Conservation (phyloP, 192 early-diverging fungal genomes). For the Mortierella alpina region DNA sequence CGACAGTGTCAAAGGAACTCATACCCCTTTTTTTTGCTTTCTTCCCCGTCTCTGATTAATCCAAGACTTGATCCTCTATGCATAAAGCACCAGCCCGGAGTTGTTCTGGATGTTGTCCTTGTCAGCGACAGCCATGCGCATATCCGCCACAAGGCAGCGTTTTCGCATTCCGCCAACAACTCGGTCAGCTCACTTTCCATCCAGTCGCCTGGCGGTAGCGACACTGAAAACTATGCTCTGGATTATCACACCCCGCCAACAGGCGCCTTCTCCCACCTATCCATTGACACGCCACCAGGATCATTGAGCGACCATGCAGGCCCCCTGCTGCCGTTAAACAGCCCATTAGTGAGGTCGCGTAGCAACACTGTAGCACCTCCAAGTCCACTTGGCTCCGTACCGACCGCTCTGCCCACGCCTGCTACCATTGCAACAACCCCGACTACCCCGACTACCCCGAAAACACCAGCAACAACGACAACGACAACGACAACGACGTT, state of each 20-base stretch:
- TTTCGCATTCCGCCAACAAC: neutral
- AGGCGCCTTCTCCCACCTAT: neutral
- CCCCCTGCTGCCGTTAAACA: too few species aligned
- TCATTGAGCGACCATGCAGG: too few species aligned
- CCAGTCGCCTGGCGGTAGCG: neutral
- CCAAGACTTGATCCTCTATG: slow-evolving; percentile 27
- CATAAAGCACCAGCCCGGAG: slow-evolving; percentile 27
- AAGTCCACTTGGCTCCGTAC: neutral
- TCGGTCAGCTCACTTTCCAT: neutral
- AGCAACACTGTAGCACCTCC: too few species aligned
- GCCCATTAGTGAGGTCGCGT: too few species aligned
- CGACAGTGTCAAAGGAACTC: too few species aligned
- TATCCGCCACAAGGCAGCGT: neutral
- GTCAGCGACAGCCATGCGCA: neutral
- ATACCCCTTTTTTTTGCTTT: neutral
- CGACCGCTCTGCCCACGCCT: neutral
- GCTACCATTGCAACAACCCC: neutral
- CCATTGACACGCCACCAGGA: too few species aligned
- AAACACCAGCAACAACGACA: neutral
- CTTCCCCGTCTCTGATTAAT: neutral
- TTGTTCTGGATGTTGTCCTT: slow-evolving; percentile 16
- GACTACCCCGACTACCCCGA: neutral
- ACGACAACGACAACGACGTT: neutral
- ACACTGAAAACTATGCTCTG: neutral
- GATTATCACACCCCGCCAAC: neutral